Conservation (phyloP, 2,329 filamentous ascomycete genomes). For the Alternaria angustiovoidea region DNA sequence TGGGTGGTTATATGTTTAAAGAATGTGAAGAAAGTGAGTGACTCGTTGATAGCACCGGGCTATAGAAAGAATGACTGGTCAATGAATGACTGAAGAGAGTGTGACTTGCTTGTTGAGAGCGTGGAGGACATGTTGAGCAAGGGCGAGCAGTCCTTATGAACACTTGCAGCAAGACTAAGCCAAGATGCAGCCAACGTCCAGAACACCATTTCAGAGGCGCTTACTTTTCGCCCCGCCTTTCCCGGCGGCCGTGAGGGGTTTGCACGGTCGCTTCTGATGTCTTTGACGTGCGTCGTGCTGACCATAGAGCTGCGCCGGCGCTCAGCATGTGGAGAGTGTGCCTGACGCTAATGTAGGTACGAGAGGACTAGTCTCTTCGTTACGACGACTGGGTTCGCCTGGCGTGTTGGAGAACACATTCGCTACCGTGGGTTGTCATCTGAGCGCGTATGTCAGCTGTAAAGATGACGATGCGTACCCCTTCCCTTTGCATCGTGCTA, state of each 20-base stretch:
- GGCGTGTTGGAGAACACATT: constrained; percentile 5
- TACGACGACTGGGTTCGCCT: constrained; percentile 8
- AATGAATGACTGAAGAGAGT: constrained; percentile 35
- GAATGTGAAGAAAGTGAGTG: constrained; percentile 22
- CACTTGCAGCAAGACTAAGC: neutral
- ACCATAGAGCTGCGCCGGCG: constrained; percentile 5
- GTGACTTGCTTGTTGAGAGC: constrained; percentile 29
- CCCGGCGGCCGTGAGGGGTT: constrained; percentile 14
- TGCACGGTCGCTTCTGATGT: constrained; percentile 19
- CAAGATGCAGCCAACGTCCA: constrained; percentile 8
- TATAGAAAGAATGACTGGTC: constrained; percentile 38
- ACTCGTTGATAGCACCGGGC: constrained; percentile 38
- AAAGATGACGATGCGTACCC: neutral
- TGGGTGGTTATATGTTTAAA: constrained; percentile 14
- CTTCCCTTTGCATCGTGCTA: constrained; percentile 4
- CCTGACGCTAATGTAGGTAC: constrained; percentile 32
- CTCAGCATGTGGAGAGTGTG: constrained; percentile 19
- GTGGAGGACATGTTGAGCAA: constrained; percentile 11
- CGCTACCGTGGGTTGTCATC: constrained; percentile 1
- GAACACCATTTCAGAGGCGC: constrained; percentile 13
- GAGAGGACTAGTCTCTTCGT: constrained; percentile 12
- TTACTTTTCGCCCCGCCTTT: constrained; percentile 18
- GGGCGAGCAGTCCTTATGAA: constrained; percentile 28
- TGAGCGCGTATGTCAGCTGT: neutral
- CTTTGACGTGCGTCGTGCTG: constrained; percentile 9